Evolutionary conservation across 305 asterid species (phyloP).

Genomic region (Nicotiana rustica): DNA sequence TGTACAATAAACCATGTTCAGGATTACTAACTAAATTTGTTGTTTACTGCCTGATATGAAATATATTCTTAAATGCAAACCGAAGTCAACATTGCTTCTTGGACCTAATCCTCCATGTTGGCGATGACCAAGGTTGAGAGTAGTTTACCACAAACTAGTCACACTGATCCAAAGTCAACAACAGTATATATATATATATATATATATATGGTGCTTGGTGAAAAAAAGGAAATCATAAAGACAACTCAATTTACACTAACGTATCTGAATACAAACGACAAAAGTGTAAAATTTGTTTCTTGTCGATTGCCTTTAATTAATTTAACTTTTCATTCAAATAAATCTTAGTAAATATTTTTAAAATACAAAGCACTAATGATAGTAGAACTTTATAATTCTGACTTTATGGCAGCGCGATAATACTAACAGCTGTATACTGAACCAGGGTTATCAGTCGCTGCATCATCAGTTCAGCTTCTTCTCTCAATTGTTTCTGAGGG

Average conservation of each 20-base stretch:
- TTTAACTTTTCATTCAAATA: background rate
- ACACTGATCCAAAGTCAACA: background rate
- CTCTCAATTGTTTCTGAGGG: constrained; percentile 64
- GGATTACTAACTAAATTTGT: background rate
- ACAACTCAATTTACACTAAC: background rate
- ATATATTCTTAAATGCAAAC: constrained; percentile 9
- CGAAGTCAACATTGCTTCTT: background rate
- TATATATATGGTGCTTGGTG: no score
- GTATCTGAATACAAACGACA: no score
- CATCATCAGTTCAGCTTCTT: constrained; percentile 72
- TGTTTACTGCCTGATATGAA: background rate
- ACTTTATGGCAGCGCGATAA: constrained; percentile 33
- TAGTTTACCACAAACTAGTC: constrained; percentile 13
- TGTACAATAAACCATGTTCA: background rate
- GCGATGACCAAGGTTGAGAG: constrained; percentile 6
- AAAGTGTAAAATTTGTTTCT: constrained; percentile 4
- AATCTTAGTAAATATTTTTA: background rate
- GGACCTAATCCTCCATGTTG: constrained; percentile 18
- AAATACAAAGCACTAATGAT: background rate
- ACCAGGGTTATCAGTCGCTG: constrained; percentile 69
- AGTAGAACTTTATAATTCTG: background rate
- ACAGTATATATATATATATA: background rate
- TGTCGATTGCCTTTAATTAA: background rate
- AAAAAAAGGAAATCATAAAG: background rate
- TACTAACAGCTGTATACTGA: constrained; percentile 83